Evolutionary conservation across 768 basidiomycete species (phyloP).

Genomic region (Suillus subalutaceus): DNA sequence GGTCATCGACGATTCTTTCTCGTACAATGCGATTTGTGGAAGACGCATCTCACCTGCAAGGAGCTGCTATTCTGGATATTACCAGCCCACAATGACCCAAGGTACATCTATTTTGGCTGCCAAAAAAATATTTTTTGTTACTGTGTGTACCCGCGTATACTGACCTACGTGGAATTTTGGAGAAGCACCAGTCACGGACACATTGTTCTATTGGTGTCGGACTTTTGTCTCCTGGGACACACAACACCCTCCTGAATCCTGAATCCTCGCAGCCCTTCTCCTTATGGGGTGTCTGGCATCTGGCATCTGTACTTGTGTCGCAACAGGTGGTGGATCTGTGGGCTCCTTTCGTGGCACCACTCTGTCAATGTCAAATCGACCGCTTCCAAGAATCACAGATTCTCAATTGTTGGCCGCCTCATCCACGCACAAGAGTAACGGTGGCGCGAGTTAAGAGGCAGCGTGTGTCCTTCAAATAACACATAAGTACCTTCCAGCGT

Average conservation of each 20-base stretch:
- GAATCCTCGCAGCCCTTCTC: conserved; percentile 9
- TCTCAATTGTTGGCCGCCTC: neutral
- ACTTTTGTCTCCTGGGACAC: conserved; percentile 3
- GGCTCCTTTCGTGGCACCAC: conserved; percentile 14
- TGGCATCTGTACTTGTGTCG: conserved; percentile 4
- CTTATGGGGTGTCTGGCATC: conserved; percentile 9
- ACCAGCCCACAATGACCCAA: neutral
- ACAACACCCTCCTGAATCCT: neutral
- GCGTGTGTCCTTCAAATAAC: conserved; percentile 2
- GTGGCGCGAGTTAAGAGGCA: conserved; percentile 7
- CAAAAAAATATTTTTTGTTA: neutral
- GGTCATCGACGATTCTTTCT: neutral
- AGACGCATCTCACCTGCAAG: too few species aligned
- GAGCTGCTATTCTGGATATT: neutral
- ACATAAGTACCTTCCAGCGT: conserved; percentile 22
- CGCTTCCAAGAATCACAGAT: conserved; percentile 16
- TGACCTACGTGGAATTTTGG: neutral
- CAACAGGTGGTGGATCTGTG: conserved; percentile 11
- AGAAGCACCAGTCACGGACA: neutral
- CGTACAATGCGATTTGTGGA: neutral
- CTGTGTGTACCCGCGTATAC: neutral
- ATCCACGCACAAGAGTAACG: conserved; percentile 10
- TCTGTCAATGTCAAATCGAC: conserved; percentile 4
- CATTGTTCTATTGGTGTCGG: neutral
- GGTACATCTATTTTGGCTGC: neutral